These are phyloP conservation scores for Penicillium cataractarum DNA, from an alignment of 495 filamentous ascomycete species.

Conservation along the genomic window DNA sequence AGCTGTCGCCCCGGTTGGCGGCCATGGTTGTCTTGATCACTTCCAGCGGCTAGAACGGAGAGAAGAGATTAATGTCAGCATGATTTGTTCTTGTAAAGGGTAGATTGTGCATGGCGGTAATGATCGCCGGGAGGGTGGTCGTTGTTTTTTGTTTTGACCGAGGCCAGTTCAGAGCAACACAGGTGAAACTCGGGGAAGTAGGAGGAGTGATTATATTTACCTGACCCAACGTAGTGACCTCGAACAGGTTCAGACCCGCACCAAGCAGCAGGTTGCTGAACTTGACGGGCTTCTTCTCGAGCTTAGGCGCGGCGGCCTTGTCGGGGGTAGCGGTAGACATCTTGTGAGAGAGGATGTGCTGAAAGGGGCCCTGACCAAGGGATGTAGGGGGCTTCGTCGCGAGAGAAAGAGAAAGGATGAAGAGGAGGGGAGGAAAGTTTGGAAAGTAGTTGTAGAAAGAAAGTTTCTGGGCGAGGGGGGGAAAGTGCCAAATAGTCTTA, in stretches of 20 bases:
- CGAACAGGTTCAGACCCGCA: constrained; percentile 96
- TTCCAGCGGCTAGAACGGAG: constrained; percentile 76
- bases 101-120: not conserved
- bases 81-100: not conserved
- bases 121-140: not conserved
- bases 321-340: constrained; percentile 57
- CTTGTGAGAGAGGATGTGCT: constrained; percentile 48
- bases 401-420: constrained; percentile 24
- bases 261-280: constrained; percentile 98
- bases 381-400: constrained; percentile 81
- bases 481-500: constrained; percentile 24
- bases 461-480: constrained; percentile 5
- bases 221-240: constrained; percentile 89
- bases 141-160: not conserved
- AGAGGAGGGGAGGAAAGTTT: constrained; percentile 11
- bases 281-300: constrained; percentile 99
- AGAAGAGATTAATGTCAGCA: constrained; percentile 23
- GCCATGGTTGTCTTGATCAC: constrained; percentile 99
- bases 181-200: not conserved
- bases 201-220: constrained; percentile 42
- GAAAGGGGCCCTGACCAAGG: constrained; percentile 91
- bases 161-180: not conserved
- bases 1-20: constrained; percentile 88
- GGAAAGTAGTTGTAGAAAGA: constrained; percentile 18
- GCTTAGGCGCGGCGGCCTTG: constrained; percentile 52